These are phyloP conservation scores for Phytophthora palmivora DNA, from an alignment of 352 stramenopile genomes.

Conservation along the genomic window DNA sequence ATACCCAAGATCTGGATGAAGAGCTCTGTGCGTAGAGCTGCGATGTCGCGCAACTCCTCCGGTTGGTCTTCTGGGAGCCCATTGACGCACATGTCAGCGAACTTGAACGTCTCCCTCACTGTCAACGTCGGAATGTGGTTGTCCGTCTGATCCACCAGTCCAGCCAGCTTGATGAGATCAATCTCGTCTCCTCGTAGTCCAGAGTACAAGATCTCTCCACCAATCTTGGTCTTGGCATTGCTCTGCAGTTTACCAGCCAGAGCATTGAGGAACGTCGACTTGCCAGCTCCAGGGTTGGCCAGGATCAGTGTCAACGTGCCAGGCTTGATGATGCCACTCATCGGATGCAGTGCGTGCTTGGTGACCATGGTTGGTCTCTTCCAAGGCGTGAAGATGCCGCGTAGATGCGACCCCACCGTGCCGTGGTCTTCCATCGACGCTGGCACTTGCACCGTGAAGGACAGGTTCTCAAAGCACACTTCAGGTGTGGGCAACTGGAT, in stretches of 20 bases:
- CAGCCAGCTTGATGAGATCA: conserved; percentile 69
- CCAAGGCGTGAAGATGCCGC: conserved; percentile 61
- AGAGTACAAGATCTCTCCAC: conserved; percentile 70
- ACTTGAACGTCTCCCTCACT: conserved; percentile 41
- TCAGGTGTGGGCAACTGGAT: conserved; percentile 43
- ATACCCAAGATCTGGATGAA: conserved; percentile 86
- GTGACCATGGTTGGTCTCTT: conserved; percentile 48
- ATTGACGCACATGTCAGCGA: conserved; percentile 47
- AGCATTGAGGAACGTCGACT: conserved; percentile 83
- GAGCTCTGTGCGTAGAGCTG: conserved; percentile 53
- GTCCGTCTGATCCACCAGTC: conserved; percentile 57
- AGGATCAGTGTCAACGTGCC: conserved; percentile 67
- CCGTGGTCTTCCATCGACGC: conserved; percentile 45
- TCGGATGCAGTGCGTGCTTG: conserved; percentile 65
- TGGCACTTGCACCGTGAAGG: conserved; percentile 67
- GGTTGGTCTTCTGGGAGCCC: conserved; percentile 53
- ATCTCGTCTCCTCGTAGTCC: conserved; percentile 60
- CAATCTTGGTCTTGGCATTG: conserved; percentile 52
- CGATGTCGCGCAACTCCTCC: conserved; percentile 23
- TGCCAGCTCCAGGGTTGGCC: conserved; percentile 74
- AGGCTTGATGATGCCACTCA: conserved; percentile 88
- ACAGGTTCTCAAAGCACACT: conserved; percentile 82
- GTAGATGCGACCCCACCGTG: conserved; percentile 65
- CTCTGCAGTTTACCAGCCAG: conserved; percentile 66
- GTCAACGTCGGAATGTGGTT: conserved; percentile 40